phyloP scores from a whole-genome alignment of 208 protist species.

The Acanthamoeba castellanii region DNA sequence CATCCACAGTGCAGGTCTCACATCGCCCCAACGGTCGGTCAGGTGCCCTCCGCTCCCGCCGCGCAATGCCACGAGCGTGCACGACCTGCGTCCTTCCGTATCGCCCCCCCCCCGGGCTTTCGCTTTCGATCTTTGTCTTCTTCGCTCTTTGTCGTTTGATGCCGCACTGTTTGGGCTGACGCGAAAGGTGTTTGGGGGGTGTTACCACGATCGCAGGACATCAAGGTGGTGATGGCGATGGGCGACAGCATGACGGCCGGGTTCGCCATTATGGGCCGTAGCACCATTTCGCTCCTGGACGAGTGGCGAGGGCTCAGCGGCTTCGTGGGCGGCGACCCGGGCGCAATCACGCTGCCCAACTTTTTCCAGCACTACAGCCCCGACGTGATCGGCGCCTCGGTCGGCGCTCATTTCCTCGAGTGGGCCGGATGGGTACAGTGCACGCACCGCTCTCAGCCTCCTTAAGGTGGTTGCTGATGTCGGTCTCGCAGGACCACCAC shows the following conservation, averaged over 20 bases:
- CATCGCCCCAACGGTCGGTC: neutral
- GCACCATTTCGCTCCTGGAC: neutral
- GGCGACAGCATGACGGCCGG: conserved; percentile 65
- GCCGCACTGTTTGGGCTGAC: neutral
- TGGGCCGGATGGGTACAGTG: conserved; percentile 20
- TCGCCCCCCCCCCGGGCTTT: neutral
- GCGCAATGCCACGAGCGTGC: conserved; percentile 34
- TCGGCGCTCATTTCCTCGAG: conserved; percentile 23
- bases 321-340: conserved; percentile 30
- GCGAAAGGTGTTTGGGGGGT: neutral
- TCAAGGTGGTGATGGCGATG: conserved; percentile 65
- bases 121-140: neutral
- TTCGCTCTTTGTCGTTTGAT: neutral
- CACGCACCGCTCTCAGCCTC: neutral
- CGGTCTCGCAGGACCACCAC: neutral
- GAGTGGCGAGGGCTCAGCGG: neutral
- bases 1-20: neutral
- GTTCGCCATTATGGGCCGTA: conserved; percentile 32
- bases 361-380: conserved; percentile 49
- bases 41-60: conserved; percentile 16
- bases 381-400: neutral
- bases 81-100: conserved; percentile 39
- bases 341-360: conserved; percentile 27
- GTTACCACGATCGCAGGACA: conserved; percentile 17
- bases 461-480: neutral